These are phyloP conservation scores for Eucalyptus melliodora DNA, from an alignment of 345 rosid species.

Conservation along the genomic window DNA sequence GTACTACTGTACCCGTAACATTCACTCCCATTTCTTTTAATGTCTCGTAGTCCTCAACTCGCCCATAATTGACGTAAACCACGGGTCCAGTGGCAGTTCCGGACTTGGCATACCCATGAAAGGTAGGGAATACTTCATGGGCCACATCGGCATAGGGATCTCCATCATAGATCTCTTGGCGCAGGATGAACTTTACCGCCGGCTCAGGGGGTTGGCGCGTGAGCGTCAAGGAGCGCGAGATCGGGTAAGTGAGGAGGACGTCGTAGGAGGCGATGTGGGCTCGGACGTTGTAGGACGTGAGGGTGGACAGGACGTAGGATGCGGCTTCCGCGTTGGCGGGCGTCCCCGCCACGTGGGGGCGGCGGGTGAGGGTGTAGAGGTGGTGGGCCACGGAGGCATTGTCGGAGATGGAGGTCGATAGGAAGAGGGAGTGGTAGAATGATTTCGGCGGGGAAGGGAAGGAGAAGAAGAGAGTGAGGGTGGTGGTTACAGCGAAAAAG, in stretches of 20 bases:
- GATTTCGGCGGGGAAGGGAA: conserved; percentile 27
- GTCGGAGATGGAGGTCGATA: conserved; percentile 34
- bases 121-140: conserved; percentile 53
- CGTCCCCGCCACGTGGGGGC: conserved; percentile 74
- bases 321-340: conserved; percentile 73
- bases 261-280: conserved; percentile 37
- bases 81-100: conserved; percentile 46
- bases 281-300: conserved; percentile 25
- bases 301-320: conserved; percentile 33
- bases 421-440: conserved; percentile 46
- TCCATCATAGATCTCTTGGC: conserved; percentile 40
- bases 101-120: conserved; percentile 75
- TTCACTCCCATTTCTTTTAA: conserved; percentile 36
- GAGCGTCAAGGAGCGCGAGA: conserved; percentile 42
- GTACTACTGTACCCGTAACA: conserved; percentile 27
- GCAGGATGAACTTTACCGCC: conserved; percentile 21
- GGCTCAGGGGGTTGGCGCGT: conserved; percentile 6
- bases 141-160: conserved; percentile 60
- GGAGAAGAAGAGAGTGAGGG: conserved; percentile 19
- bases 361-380: conserved; percentile 64
- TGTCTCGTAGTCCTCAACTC: conserved; percentile 42
- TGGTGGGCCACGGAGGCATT: conserved; percentile 49
- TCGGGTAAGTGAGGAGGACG: conserved; percentile 60
- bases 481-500: conserved; percentile 22
- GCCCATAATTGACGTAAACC: conserved; percentile 65